Evolutionary conservation across 2,329 filamentous ascomycete genomes (phyloP).

Genomic region (Aureobasidium melanogenum): DNA sequence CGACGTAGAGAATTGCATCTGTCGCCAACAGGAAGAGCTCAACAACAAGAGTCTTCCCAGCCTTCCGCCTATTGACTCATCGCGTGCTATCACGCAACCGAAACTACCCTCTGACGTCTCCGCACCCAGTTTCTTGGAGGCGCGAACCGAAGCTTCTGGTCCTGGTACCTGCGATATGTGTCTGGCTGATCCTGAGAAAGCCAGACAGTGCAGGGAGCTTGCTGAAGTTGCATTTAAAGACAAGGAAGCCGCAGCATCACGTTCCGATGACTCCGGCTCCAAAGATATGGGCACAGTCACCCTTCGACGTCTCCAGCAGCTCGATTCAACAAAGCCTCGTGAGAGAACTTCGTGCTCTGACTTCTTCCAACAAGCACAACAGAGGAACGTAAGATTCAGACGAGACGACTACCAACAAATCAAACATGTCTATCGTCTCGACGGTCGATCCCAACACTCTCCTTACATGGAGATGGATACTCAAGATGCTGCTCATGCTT

Average conservation of each 20-base stretch:
- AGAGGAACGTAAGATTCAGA: slow-evolving; percentile 5
- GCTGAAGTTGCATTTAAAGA: slow-evolving; percentile 11
- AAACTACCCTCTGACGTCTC: background rate
- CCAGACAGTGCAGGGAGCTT: slow-evolving; percentile 14
- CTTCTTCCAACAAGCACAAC: slow-evolving; percentile 12
- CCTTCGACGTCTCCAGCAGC: background rate
- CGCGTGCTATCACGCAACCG: background rate
- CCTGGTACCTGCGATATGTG: slow-evolving; percentile 16
- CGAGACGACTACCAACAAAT: slow-evolving; percentile 3
- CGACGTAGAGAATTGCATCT: slow-evolving; percentile 13
- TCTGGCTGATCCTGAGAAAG: slow-evolving; percentile 14
- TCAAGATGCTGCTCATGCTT: slow-evolving; percentile 15
- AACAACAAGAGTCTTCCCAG: slow-evolving; percentile 6
- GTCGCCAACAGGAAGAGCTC: slow-evolving; percentile 9
- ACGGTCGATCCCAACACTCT: slow-evolving; percentile 9
- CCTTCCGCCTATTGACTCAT: background rate
- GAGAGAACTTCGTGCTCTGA: slow-evolving; percentile 14
- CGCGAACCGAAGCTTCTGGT: slow-evolving; percentile 7
- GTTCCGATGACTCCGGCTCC: background rate
- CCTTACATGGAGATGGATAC: slow-evolving; percentile 16
- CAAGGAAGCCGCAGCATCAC: background rate
- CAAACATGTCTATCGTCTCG: slow-evolving; percentile 10
- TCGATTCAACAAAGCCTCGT: background rate
- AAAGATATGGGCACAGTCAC: background rate
- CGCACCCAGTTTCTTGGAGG: slow-evolving; percentile 11